phyloP scores from a whole-genome alignment of 495 filamentous ascomycete species.

The Xylaria grammica region DNA sequence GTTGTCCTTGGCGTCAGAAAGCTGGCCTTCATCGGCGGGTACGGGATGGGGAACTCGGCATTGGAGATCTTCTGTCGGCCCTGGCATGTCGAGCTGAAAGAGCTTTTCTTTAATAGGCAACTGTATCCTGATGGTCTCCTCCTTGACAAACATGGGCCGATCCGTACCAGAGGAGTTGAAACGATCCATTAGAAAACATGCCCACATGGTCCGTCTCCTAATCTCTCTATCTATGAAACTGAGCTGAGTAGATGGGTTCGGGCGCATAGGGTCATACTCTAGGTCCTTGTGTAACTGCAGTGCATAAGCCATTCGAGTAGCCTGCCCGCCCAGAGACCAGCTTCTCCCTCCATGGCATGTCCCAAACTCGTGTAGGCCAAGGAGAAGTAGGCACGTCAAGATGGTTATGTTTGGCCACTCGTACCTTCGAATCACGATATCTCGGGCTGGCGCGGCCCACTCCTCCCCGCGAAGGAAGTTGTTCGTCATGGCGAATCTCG shows the following conservation, averaged over 20 bases:
- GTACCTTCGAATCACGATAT: constrained; percentile 83
- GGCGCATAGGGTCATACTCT: constrained; percentile 78
- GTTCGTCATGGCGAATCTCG: constrained; percentile 79
- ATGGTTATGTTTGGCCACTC: constrained; percentile 97
- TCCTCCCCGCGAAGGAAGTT: constrained; percentile 89
- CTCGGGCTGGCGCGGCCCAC: constrained; percentile 84
- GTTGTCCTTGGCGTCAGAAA: constrained; percentile 75
- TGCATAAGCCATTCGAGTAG: constrained; percentile 95
- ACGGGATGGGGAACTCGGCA: constrained; percentile 72
- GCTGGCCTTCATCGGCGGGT: constrained; percentile 63
- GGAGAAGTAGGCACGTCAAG: constrained; percentile 81
- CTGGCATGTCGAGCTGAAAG: constrained; percentile 89
- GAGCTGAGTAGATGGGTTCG: constrained; percentile 71
- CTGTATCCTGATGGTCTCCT: constrained; percentile 86
- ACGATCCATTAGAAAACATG: constrained; percentile 94
- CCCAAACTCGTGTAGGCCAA: constrained; percentile 94
- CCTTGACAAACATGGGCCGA: constrained; percentile 87
- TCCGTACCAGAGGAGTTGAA: constrained; percentile 97
- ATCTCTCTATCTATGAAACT: constrained; percentile 95
- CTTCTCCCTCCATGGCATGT: constrained; percentile 95
- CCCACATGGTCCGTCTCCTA: constrained; percentile 93
- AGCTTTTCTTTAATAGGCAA: constrained; percentile 89
- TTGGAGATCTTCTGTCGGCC: constrained; percentile 82
- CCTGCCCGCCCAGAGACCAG: constrained; percentile 94
- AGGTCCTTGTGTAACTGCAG: constrained; percentile 92